Evolutionary conservation across 2,329 filamentous ascomycete species (phyloP), one percentile per base, ranked within the genome.

Genomic region (Cercospora sp.): DNA sequence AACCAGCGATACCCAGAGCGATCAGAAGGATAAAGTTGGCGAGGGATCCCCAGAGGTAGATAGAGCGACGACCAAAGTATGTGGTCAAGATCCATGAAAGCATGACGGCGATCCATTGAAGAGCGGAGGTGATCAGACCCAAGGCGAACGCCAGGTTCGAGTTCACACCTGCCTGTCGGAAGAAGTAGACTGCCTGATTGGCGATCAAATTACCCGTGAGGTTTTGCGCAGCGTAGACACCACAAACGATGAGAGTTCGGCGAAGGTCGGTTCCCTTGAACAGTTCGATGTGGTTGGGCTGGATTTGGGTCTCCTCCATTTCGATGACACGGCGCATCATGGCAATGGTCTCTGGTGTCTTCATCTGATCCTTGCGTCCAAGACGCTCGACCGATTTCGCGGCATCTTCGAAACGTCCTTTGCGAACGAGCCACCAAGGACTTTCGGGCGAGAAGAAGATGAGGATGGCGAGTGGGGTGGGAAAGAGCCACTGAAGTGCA

Each of bases 11-110:
- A 77, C 88, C 88, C 28, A 90, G 86, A 5, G 81, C 80, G 68
- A 90, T 63, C 12, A 90, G 80, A 72, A 90, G 82, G 42, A 75
- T 72, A 63, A 80, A 80, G 79, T 88, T 89, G 78, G 85, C 82
- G 40, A 79, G 75, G 30, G 84, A 84, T 69, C 88, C 88, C 80
- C 84, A 89, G 65, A 90, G 80, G 77, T 90, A 90, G 78, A 90
- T 89, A 40, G 85, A 84, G 63, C 88, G 87, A 67, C 88, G 85
- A 75, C 88, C 87, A 63, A 88, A 82, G 78, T 88, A 90, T 1
- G 85, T 84, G 13, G 87, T 90, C 60, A 91, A 84, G 65, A 90
- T 79, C 89, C 89, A 90, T 67, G 88, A 90, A 51, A 88, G 81
- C 84, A 89, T 89, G 77, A 89, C 87, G 68, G 88, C 83, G 76